Base-by-base conservation (phyloP, 225 moss, liverwort and hornwort genomes). In the Pleurozium schreberi region DNA sequence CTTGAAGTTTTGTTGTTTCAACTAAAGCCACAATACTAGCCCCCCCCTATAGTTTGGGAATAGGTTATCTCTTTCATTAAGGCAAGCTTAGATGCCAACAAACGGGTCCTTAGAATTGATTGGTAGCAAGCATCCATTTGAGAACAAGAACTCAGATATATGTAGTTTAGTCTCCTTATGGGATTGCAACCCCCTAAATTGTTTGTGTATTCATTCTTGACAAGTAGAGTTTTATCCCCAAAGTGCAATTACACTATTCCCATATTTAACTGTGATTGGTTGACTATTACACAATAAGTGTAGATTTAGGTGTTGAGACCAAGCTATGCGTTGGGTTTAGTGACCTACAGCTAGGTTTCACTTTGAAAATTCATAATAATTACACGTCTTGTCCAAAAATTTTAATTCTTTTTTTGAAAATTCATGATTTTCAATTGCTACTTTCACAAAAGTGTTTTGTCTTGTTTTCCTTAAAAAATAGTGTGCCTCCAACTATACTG, bases 161-260 rank as follows among this genome's bases (percentile, higher is more conserved):
- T n/a, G n/a, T n/a, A n/a, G n/a, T n/a, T n/a, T n/a, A n/a, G n/a
- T n/a, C n/a, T n/a, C n/a, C n/a, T n/a, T n/a, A n/a, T n/a, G n/a
- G n/a, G n/a, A n/a, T n/a, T n/a, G n/a, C n/a, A n/a, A n/a, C n/a
- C n/a, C n/a, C n/a, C n/a, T n/a, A 8, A 57, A 6, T 20, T 19
- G 20, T 57, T 19, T 5, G 43, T 27, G 18, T 6, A 73, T 1
- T 1, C 5, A 75, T 31, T 75, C 19, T 0, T 47, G 12, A 75
- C 49, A 75, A 31, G 31, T 19, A 47, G 12, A 49, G 19, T 45
- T 49, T 33, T 75, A 31, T 75, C 4, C 11, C 12, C 4, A 1
- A 18, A 33, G 5, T 4, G 1, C 12, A 75, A 33, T 20, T 1
- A 20, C 20, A 50, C 4, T 0, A 0, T 74, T 31, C 1, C 0